phyloP scores from a whole-genome alignment of 1,139 yeast genomes.

The Eremothecium coryli region DNA sequence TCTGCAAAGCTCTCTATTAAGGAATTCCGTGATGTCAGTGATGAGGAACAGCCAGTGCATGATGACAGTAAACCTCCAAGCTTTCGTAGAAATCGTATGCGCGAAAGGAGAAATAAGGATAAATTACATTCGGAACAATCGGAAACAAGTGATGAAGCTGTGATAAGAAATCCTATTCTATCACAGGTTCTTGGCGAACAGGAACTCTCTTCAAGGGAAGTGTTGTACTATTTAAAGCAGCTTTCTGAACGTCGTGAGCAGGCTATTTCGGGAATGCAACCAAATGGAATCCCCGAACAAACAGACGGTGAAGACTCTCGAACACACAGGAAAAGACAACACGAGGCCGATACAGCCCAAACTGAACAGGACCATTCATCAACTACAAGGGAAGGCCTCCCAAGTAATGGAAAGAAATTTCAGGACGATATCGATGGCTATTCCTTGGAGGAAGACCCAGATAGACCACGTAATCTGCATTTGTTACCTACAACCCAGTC shows the following conservation, averaged over 20 bases:
- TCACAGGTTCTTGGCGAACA: slow-evolving; percentile 37
- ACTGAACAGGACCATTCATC: slow-evolving; percentile 12
- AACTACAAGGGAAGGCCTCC: slow-evolving; percentile 8
- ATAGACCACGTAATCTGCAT: slow-evolving; percentile 48
- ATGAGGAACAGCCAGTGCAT: slow-evolving; percentile 24
- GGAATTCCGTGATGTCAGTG: slow-evolving; percentile 47
- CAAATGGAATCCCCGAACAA: slow-evolving; percentile 21
- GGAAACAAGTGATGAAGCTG: slow-evolving; percentile 33
- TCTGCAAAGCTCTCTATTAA: slow-evolving; percentile 67
- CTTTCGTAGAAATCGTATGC: slow-evolving; percentile 44
- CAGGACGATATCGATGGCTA: slow-evolving; percentile 29
- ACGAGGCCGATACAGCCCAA: slow-evolving; percentile 14
- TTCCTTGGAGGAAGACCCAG: slow-evolving; percentile 31
- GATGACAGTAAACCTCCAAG: slow-evolving; percentile 70
- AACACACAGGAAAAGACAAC: slow-evolving; percentile 15
- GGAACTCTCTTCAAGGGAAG: slow-evolving; percentile 38
- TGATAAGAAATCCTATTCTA: slow-evolving; percentile 33
- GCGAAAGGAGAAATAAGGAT: slow-evolving; percentile 33
- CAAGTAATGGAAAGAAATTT: slow-evolving; percentile 9
- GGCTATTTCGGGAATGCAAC: slow-evolving; percentile 29
- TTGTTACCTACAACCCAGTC: slow-evolving; percentile 49
- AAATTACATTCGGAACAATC: slow-evolving; percentile 25
- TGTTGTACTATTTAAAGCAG: slow-evolving; percentile 37
- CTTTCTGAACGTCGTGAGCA: slow-evolving; percentile 35
- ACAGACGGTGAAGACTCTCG: slow-evolving; percentile 22